Evolutionary conservation across 1,139 yeast genomes (phyloP), one percentile per base, ranked within the genome.

Genomic region (Saccharomycopsis hybrid): DNA sequence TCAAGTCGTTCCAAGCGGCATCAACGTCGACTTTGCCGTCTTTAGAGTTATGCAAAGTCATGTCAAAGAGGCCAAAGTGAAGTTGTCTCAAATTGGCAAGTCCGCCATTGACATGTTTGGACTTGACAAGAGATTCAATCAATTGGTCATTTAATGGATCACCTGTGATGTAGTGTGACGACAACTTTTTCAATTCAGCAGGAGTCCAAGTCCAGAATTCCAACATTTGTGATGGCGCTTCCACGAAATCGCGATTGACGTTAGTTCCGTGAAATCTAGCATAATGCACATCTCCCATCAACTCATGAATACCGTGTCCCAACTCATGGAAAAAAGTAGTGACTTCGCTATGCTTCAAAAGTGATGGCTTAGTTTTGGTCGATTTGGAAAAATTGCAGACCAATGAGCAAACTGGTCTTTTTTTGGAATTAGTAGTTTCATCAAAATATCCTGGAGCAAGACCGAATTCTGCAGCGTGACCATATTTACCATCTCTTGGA

Each of bases 181-280:
- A 82, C 47, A 87, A 67, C 9, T 65, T 62, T 58, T 71, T 74
- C 56, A 87, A 69, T 64, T 81, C 82, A 41, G 73, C 67, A 53
- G 73, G 74, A 50, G 82, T 76, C 95, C 95, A 87, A 37, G 90
- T 82, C 89, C 95, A 87, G 66, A 80, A 85, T 65, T 87, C 96
- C 58, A 87, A 72, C 84, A 87, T 79, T 67, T 87, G 95, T 1
- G 95, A 85, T 29, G 95, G 95, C 42, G 92, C 87, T 65, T 87
- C 95, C 46, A 86, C 95, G 66, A 86, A 87, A 67, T 87, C 96
- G 73, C 92, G 74, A 44, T 85, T 81, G 29, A 84, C 90, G 43
- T 76, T 70, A 30, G 89, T 82, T 25, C 95, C 95, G 60, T 82
- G 85, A 67, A 85, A 85, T 55, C 82, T 72, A 1, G 84, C 73